These are phyloP conservation scores for Corinectria fuckeliana DNA, from an alignment of 2,329 filamentous ascomycete species.

Conservation along the genomic window DNA sequence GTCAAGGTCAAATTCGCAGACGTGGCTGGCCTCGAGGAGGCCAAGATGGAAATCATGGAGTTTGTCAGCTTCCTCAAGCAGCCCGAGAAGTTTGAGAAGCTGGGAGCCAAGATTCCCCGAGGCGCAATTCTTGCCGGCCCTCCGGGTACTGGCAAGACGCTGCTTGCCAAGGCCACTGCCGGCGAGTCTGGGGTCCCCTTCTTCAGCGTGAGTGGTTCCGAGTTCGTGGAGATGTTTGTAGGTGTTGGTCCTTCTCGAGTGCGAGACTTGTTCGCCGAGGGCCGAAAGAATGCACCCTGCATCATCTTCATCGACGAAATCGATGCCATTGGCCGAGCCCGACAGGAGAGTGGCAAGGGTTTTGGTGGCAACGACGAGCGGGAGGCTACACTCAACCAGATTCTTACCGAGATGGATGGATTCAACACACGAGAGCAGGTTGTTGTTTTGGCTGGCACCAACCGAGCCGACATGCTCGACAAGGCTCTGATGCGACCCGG, in stretches of 20 bases:
- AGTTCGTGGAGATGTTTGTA: conserved; percentile 99
- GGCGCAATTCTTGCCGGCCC: conserved; percentile 97
- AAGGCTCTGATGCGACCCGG: conserved; percentile 96
- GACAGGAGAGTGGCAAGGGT: conserved; percentile 73
- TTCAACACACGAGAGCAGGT: conserved; percentile 98
- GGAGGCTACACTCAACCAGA: conserved; percentile 96
- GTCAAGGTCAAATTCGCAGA: conserved; percentile 97
- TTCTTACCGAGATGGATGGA: conserved; percentile 98
- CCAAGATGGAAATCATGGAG: conserved; percentile 98
- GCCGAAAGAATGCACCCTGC: conserved; percentile 94
- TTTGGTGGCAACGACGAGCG: conserved; percentile 96
- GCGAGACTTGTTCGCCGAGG: conserved; percentile 91
- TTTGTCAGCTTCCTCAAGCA: conserved; percentile 97
- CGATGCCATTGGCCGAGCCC: conserved; percentile 92
- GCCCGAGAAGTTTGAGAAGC: conserved; percentile 87
- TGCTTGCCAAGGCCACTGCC: conserved; percentile 95
- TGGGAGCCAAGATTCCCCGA: conserved; percentile 96
- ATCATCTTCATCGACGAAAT: conserved; percentile 99
- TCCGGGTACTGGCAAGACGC: conserved; percentile 96
- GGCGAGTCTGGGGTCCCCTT: conserved; percentile 97
- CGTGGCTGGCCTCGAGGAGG: conserved; percentile 97
- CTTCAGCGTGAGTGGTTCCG: conserved; percentile 97
- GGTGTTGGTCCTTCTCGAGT: conserved; percentile 97
- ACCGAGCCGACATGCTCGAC: conserved; percentile 92
- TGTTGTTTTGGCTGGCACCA: conserved; percentile 95